Evolutionary conservation across 257 asterid genomes (phyloP), one percentile per base, ranked within the genome.

Genomic region (Rhazya stricta): DNA sequence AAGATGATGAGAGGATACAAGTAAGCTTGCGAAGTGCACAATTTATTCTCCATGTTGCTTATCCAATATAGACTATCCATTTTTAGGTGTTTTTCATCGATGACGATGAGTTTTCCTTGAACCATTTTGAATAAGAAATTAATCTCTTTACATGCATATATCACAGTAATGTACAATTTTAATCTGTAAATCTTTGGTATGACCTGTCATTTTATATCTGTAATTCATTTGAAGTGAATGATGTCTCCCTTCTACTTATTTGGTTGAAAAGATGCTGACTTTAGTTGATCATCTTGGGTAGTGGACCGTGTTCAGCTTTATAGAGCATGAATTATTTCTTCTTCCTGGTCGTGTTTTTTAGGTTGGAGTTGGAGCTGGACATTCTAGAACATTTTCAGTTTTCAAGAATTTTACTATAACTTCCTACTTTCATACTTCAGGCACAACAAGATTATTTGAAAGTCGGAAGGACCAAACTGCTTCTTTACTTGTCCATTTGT

Each of bases 1-100:
- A 83, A 77, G 91, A 88, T 73, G 88, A 83, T 25, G 84, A 80
- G 51, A 88, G 85, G 84, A 85, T 88, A 79, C 92, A 88, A 82
- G 96, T 89, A 83, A 86, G 92, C 25, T 60, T 78, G 75, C 69
- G 12, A 34, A 42, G 23, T 50, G 2, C 15, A 34, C 25, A 19
- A 56, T 58, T 15, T 36, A 16, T 67, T 58, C 30, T 42, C 30
- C 30, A 25, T 41, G 10, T 4, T 39, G 30, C 30, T 65, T 63
- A 21, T 65, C 21, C n/a, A 6, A 18, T 41, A 16, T 18, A 57
- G 25, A 45, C 29, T 48, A 8, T 34, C 39, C 25, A 37, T 19
- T 5, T 62, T 58, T 25, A 48, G 29, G 45, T 29, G n/a, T 6
- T 18, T 21, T 13, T 72, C 11, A 71, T 51, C 39, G 39, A 69